Conservation (phyloP, 148 eudicot species). For the Vaccinium macrocarpon region DNA sequence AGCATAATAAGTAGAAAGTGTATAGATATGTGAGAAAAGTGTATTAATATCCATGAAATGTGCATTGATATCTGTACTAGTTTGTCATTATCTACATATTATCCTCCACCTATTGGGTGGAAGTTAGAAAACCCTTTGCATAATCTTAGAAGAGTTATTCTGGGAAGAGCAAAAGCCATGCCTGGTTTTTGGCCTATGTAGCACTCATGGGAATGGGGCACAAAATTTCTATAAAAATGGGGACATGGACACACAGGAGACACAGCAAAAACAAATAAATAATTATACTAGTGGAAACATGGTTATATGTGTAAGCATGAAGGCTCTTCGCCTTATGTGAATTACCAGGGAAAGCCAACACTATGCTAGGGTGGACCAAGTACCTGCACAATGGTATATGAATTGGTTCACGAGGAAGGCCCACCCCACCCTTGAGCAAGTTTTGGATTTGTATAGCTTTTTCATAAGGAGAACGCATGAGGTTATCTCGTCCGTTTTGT, state of each 20-base stretch:
- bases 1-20: too few relatives aligned
- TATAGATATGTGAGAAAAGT: too few relatives aligned
- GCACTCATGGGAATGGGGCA: too few relatives aligned
- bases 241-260: too few relatives aligned
- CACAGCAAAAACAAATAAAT: too few relatives aligned
- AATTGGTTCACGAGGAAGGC: background rate
- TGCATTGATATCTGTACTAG: too few relatives aligned
- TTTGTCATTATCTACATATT: too few relatives aligned
- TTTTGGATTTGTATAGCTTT: background rate
- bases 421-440: background rate
- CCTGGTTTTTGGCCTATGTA: background rate
- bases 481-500: background rate
- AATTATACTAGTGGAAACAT: too few relatives aligned
- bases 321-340: background rate
- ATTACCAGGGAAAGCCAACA: background rate
- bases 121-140: background rate
- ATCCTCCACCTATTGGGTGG: too few relatives aligned
- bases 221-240: too few relatives aligned
- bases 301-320: too few relatives aligned
- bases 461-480: background rate
- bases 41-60: too few relatives aligned
- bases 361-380: background rate
- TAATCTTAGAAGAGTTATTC: background rate
- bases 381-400: background rate
- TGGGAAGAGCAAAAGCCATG: background rate